Base-by-base conservation (phyloP, 148 eudicot genomes). In the Rhododendron griersonianum region DNA sequence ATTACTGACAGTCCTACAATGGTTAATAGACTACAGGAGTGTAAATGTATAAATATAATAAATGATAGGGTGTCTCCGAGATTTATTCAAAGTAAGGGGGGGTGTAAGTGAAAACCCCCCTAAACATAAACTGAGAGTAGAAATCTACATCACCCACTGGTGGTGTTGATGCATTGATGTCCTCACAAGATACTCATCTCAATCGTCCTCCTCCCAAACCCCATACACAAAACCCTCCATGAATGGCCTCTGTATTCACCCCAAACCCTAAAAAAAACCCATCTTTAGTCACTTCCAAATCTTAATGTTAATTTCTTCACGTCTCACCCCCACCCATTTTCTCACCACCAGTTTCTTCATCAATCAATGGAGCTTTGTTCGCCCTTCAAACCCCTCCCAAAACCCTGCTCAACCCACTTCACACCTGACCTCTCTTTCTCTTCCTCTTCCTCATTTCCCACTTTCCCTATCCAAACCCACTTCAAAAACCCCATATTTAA, bases 331-430 rank as follows among this genome's bases (percentile, higher is more conserved):
- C 61, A 30, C 41, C 41, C 87, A 83, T 45, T 59, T 77, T 57
- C 45, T 5, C 35, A 71, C 41, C 16, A 45, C 61, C 47, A 79
- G 30, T 45, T 19, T 57, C 44, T 48, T 21, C 80, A 44, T 59
- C 30, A 41, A 97, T 95, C 37, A 41, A 97, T 97, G 99, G 99
- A 95, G 82, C 91, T 97, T 30, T 91, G 90, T 81, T 89, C 98
- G 44, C 81, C 98, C 35, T 93, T 97, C 84, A 93, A 86, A 87
- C 93, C 96, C 84, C 82, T 85, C 88, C 85, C 90, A 63, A 85
- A 85, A 86, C 86, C 84, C 35, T 39, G 25, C 48, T 44, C 86
- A 78, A 67, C 81, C 35, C 85, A 67, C 85, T 19, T 82, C 83
- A 51, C 87, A 21, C 76, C 80, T 87, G 92, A 89, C 81, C 84